Evolutionary conservation across 306 rosid species (phyloP).

Genomic region (Begonia fuchsioides): DNA sequence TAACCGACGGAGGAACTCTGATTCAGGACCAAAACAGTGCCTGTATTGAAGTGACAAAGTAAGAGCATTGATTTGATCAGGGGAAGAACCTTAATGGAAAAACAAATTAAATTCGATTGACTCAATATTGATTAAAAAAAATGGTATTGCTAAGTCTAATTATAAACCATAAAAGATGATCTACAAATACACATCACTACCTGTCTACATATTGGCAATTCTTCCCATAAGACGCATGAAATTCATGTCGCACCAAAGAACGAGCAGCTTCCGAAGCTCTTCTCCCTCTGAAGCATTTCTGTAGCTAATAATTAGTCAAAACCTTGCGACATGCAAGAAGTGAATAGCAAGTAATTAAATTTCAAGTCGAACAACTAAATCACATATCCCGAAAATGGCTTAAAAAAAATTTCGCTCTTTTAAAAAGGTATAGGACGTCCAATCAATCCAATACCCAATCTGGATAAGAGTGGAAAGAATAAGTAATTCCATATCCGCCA

Average conservation of each 20-base stretch:
- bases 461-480: too few relatives aligned
- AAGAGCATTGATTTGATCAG: slow-evolving; percentile 8
- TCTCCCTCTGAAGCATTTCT: slow-evolving; percentile 98
- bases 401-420: too few relatives aligned
- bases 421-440: too few relatives aligned
- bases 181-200: slow-evolving; percentile 18
- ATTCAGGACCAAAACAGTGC: slow-evolving; percentile 65
- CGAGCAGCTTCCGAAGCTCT: slow-evolving; percentile 48
- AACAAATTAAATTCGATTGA: too few relatives aligned
- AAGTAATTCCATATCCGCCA: too few relatives aligned
- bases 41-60: slow-evolving; percentile 37
- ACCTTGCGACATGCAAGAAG: slow-evolving; percentile 8
- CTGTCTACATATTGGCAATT: slow-evolving; percentile 57
- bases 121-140: too few relatives aligned
- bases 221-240: slow-evolving; percentile 41
- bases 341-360: not conserved
- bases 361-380: too few relatives aligned
- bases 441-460: too few relatives aligned
- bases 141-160: not conserved
- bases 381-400: too few relatives aligned
- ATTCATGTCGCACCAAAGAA: slow-evolving; percentile 50
- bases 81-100: not conserved
- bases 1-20: slow-evolving; percentile 76
- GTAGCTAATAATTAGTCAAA: slow-evolving; percentile 48
- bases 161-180: slow-evolving; percentile 1